These are phyloP conservation scores for Cercospora canescens DNA, from an alignment of 2,329 filamentous ascomycete species.

Conservation along the genomic window DNA sequence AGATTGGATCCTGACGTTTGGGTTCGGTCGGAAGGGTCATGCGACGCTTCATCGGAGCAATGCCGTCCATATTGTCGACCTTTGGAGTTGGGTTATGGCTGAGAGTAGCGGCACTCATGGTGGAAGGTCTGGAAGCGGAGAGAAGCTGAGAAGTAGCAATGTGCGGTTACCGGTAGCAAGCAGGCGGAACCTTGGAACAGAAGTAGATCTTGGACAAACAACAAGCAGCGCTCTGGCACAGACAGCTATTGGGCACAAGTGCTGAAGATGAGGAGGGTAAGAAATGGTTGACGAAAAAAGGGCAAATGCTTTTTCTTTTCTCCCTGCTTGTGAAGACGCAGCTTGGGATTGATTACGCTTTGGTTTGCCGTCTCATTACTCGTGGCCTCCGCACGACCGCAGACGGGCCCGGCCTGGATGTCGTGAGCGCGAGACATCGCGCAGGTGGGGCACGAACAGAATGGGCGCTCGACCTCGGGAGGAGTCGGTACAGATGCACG, in stretches of 20 bases:
- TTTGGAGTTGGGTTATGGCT: constrained; percentile 10
- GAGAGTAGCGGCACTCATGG: constrained; percentile 7
- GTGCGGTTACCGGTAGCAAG: neutral
- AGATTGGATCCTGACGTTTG: constrained; percentile 37
- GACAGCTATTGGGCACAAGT: neutral
- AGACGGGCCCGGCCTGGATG: neutral
- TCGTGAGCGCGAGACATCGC: neutral
- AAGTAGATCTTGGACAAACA: constrained; percentile 2
- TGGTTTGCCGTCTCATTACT: neutral
- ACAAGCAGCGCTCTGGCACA: neutral
- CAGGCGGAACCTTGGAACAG: neutral
- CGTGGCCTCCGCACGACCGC: constrained; percentile 1
- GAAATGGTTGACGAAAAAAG: neutral
- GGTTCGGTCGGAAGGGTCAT: constrained; percentile 33
- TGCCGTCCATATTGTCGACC: constrained; percentile 18
- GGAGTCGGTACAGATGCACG: constrained; percentile 2
- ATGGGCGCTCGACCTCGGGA: neutral
- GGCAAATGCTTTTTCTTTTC: neutral
- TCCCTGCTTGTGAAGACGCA: constrained; percentile 1
- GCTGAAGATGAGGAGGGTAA: neutral
- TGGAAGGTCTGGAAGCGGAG: neutral
- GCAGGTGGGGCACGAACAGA: neutral
- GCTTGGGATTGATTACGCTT: neutral
- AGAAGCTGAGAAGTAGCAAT: neutral
- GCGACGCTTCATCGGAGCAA: constrained; percentile 24